A percentile compares a stretch with the other conserved stretches of the same genome.
These are phyloP conservation scores for Aspergillus sclerotialis DNA, from an alignment of 2,329 filamentous ascomycete species.

Conservation along the genomic window DNA sequence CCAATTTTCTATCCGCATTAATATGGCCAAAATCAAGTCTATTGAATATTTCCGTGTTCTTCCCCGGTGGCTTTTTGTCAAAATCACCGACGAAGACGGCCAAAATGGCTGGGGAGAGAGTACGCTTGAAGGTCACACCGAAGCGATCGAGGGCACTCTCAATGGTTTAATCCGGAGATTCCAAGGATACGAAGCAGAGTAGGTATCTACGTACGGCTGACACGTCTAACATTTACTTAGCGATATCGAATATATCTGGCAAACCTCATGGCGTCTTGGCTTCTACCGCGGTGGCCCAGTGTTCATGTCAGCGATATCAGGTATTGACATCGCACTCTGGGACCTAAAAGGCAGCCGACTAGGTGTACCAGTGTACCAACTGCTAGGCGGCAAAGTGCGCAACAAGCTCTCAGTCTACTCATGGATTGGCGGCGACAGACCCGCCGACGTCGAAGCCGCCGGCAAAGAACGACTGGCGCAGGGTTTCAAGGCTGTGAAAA, in stretches of 20 bases:
- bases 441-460: constrained; percentile 56
- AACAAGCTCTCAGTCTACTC: constrained; percentile 65
- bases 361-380: constrained; percentile 63
- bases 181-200: constrained; percentile 65
- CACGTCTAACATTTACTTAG: constrained; percentile 30
- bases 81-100: constrained; percentile 61
- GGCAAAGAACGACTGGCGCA: constrained; percentile 43
- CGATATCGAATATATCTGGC: constrained; percentile 77
- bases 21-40: constrained; percentile 58
- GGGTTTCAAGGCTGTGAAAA: constrained; percentile 52
- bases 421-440: constrained; percentile 72
- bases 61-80: constrained; percentile 71
- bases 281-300: constrained; percentile 76
- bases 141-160: constrained; percentile 66
- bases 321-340: constrained; percentile 75
- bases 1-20: no score
- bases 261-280: constrained; percentile 60
- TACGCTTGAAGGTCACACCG: constrained; percentile 65
- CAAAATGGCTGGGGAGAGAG: constrained; percentile 68
- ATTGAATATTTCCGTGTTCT: constrained; percentile 71
- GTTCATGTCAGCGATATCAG: constrained; percentile 71
- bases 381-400: constrained; percentile 67
- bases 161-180: constrained; percentile 59
- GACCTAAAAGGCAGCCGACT: constrained; percentile 63
- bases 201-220: constrained; percentile 12